Percentiles rank a stretch among this genome's conserved stretches.
phyloP scores from a whole-genome alignment of 2,329 filamentous ascomycete species.

The Diatrype stigma region DNA sequence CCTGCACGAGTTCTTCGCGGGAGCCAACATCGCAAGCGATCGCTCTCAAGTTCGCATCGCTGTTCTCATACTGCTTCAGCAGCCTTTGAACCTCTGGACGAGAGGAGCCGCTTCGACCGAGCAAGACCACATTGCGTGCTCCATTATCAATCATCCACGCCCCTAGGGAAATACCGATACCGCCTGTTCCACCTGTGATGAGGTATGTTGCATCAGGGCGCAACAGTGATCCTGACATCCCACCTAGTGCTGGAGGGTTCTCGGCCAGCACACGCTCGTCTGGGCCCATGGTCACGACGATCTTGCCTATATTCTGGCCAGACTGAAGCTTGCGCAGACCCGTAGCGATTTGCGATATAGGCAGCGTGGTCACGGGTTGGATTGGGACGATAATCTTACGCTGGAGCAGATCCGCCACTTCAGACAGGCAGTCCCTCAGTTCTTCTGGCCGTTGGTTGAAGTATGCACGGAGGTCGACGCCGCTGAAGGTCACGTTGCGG shows the following conservation, averaged over 20 bases:
- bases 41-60: constrained; percentile 3
- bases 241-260: background rate
- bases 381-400: background rate
- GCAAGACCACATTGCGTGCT: constrained; percentile 15
- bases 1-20: too few species aligned
- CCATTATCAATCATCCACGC: constrained; percentile 18
- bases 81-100: constrained; percentile 10
- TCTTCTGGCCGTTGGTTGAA: background rate
- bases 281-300: background rate
- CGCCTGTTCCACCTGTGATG: constrained; percentile 17
- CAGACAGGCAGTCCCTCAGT: background rate
- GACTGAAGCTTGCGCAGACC: constrained; percentile 1
- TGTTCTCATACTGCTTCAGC: constrained; percentile 4
- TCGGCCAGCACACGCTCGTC: background rate
- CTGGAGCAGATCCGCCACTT: background rate
- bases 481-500: constrained; percentile 1
- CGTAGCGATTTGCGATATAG: background rate
- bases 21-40: constrained; percentile 11
- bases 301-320: constrained; percentile 1
- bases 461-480: background rate
- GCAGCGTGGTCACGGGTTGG: background rate
- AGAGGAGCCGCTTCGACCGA: constrained; percentile 9
- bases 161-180: constrained; percentile 16
- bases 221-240: background rate
- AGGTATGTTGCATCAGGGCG: constrained; percentile 16